Percentiles rank a stretch among this genome's conserved stretches.
Evolutionary conservation across 495 filamentous ascomycete species (phyloP).

Genomic region (Trichoderma virens): DNA sequence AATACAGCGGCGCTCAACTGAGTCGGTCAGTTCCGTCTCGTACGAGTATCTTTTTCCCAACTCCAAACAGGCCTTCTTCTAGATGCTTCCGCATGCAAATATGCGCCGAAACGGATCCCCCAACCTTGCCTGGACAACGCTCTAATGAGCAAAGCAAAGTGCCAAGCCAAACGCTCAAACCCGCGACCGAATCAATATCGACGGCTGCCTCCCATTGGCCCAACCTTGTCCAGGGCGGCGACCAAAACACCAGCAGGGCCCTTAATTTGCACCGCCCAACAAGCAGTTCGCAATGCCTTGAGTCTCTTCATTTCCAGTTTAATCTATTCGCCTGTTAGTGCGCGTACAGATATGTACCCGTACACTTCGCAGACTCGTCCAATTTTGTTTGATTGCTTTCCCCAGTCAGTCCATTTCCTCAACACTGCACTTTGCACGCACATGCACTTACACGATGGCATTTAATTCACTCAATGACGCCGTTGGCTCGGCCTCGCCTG

Average conservation of each 20-base stretch:
- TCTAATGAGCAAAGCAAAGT: not conserved
- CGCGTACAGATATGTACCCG: not conserved
- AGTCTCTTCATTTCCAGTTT: too few species aligned
- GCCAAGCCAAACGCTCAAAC: not conserved
- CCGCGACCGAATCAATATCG: not conserved
- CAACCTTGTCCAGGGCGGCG: not conserved
- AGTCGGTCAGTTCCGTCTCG: too few species aligned
- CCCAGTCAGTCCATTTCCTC: not conserved
- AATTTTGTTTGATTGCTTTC: not conserved
- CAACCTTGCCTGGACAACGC: not conserved
- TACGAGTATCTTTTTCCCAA: too few species aligned
- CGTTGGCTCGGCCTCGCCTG: not conserved
- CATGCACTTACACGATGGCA: not conserved
- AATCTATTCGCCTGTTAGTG: not conserved
- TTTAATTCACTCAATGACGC: not conserved
- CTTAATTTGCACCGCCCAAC: conserved; percentile 2
- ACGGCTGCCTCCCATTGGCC: not conserved
- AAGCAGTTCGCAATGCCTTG: not conserved
- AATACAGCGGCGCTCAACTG: too few species aligned
- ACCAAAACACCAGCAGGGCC: conserved; percentile 4
- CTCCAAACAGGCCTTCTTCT: too few species aligned
- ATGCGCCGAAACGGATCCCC: too few species aligned
- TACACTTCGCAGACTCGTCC: not conserved
- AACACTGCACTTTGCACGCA: not conserved
- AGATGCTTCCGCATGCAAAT: too few species aligned